Base-by-base conservation (phyloP, 2,329 filamentous ascomycete species). In the Fusarium sp. region DNA sequence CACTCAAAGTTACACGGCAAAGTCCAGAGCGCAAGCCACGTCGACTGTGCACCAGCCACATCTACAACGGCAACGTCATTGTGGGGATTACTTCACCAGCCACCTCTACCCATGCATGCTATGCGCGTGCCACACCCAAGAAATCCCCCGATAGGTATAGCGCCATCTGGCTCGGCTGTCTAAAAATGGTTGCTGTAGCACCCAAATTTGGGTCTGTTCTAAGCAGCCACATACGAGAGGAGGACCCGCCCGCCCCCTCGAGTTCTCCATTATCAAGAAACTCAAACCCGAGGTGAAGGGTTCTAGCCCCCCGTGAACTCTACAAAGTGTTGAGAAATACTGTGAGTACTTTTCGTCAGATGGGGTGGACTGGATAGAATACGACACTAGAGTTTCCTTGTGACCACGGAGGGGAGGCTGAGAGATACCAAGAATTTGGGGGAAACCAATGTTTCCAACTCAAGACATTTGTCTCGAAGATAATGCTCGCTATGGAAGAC, bases 121-220 rank as follows among this genome's bases (percentile, higher is more conserved):
- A 44, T 44, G 20, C 57, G 14, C 24, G 16, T 61, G 46, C 38
- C 66, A 53, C 20, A 53, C 20, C 2, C n/a, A 64, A 62, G 58
- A 46, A 51, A 51, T 29, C 46, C 44, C 51, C 12, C 1, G 14
- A 42, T 40, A 1, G 57, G 51, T 14, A 40, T 75, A 77, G 75
- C 55, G 9, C 20, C 60, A 69, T 75, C 67, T 58, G 11, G 49
- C 57, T 46, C 60, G 51, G 35, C 44, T 29, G 40, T 74, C 64
- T 62, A 62, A 67, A 76, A 70, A 70, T 68, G 67, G 64, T 16
- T 38, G 58, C 27, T 44, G 64, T 64, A 46, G 64, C 61, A 64
- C 63, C 65, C 69, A 76, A 73, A 75, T 74, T 77, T 75, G 69
- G 71, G 33, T 69, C 67, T 74, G 44, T 42, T 73, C 63, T 75